Conservation (phyloP, 768 basidiomycete species). For the Arthromyces matolae region DNA sequence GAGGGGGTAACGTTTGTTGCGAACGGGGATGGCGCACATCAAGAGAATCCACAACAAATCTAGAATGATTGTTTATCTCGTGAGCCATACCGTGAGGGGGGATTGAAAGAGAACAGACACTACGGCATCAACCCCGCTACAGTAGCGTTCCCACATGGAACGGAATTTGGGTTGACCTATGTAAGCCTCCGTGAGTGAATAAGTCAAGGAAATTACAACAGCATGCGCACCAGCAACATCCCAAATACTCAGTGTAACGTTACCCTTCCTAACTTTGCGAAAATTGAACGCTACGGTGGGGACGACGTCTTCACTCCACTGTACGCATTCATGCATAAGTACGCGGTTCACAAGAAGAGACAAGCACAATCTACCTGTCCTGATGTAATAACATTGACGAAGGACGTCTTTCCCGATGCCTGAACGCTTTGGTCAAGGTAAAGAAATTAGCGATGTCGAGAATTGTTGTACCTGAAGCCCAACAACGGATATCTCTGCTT, state of each 20-base stretch:
- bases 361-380: slow-evolving; percentile 53
- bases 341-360: not conserved
- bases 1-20: not conserved
- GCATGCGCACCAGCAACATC: slow-evolving; percentile 76
- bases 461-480: slow-evolving; percentile 64
- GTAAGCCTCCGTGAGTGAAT: not conserved
- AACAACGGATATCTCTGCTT: slow-evolving; percentile 88
- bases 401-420: slow-evolving; percentile 94
- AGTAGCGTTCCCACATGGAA: slow-evolving; percentile 95
- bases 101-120: slow-evolving; percentile 49
- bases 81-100: not conserved
- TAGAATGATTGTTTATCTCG: slow-evolving; percentile 23
- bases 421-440: slow-evolving; percentile 24
- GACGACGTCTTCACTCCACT: slow-evolving; percentile 97
- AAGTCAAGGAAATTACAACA: not conserved
- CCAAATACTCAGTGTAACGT: slow-evolving; percentile 91
- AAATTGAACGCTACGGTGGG: slow-evolving; percentile 94
- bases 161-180: slow-evolving; percentile 89
- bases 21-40: slow-evolving; percentile 53
- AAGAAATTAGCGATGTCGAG: not conserved
- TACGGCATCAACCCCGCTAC: slow-evolving; percentile 88
- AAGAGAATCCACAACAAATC: slow-evolving; percentile 89
- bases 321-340: slow-evolving; percentile 11
- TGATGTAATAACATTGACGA: slow-evolving; percentile 88
- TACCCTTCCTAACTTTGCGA: slow-evolving; percentile 83